A percentile compares a stretch with the other conserved stretches of the same genome.
Evolutionary conservation across 2,329 filamentous ascomycete species (phyloP).

Genomic region (Didymella keratinophila): DNA sequence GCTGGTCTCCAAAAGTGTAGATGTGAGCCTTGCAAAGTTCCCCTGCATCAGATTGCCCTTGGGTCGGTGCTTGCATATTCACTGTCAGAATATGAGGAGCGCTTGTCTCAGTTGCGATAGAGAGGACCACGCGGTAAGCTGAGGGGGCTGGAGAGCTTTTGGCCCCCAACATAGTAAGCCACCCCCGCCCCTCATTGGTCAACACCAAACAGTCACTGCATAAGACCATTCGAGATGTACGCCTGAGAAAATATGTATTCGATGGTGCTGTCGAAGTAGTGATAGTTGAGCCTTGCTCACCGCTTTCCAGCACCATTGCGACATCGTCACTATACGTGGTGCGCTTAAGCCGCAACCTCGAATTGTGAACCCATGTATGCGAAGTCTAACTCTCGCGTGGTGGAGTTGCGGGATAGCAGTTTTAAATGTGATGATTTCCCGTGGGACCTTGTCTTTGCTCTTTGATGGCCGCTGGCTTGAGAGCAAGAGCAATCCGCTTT

Average conservation of each 20-base stretch:
- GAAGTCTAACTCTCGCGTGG: background rate
- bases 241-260: background rate
- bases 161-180: background rate
- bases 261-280: background rate
- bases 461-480: background rate
- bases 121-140: background rate
- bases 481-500: background rate
- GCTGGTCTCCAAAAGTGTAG: background rate
- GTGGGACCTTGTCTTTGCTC: background rate
- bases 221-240: background rate
- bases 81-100: background rate
- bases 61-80: background rate
- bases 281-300: background rate
- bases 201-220: background rate
- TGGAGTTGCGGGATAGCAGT: background rate
- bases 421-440: background rate
- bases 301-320: background rate
- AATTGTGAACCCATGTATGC: background rate
- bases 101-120: too few relatives aligned
- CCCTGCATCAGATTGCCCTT: background rate
- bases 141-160: background rate
- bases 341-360: background rate
- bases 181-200: background rate
- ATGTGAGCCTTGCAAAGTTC: background rate
- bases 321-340: background rate